A percentile compares a stretch with the other conserved stretches of the same genome.
phyloP scores from a whole-genome alignment of 2,329 filamentous ascomycete genomes.

The Aurifilum marmelostoma region DNA sequence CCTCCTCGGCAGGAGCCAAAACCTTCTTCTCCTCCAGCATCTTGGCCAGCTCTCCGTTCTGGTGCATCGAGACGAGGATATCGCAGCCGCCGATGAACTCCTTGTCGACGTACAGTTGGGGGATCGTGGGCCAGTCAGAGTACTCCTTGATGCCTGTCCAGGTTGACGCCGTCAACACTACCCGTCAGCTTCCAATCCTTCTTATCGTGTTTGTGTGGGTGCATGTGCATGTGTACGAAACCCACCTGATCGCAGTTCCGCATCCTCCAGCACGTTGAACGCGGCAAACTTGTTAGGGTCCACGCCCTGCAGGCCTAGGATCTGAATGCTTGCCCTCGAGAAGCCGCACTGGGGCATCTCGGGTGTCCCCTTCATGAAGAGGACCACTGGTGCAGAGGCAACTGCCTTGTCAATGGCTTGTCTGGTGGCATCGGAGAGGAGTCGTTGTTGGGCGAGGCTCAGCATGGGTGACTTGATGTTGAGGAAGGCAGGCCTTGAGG shows the following conservation, averaged over 20 bases:
- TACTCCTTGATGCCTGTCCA: conserved; percentile 91
- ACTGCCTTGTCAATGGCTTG: conserved; percentile 90
- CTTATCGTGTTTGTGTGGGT: neutral
- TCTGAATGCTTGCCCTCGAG: conserved; percentile 92
- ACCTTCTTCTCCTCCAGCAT: conserved; percentile 90
- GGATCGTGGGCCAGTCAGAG: conserved; percentile 98
- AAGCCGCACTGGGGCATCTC: conserved; percentile 85
- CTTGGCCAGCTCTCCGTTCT: conserved; percentile 91
- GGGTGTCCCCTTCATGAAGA: conserved; percentile 92
- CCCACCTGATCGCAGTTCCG: conserved; percentile 79
- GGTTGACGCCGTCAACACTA: neutral
- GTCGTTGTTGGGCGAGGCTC: conserved; percentile 44
- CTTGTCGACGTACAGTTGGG: conserved; percentile 92
- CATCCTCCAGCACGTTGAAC: conserved; percentile 94
- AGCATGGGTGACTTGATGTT: conserved; percentile 25
- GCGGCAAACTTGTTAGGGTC: conserved; percentile 96
- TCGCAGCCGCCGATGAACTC: conserved; percentile 98
- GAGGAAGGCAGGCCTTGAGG: conserved; percentile 21
- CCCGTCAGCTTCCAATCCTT: conserved; percentile 8
- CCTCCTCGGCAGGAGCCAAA: conserved; percentile 60
- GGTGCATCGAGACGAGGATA: conserved; percentile 95
- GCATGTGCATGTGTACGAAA: conserved; percentile 14
- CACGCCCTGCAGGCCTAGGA: conserved; percentile 91
- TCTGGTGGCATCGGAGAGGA: conserved; percentile 79
- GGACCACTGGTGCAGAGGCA: conserved; percentile 82